Evolutionary conservation across 164 flowering plant genomes (phyloP).

Genomic region (Tinospora cordifolia): DNA sequence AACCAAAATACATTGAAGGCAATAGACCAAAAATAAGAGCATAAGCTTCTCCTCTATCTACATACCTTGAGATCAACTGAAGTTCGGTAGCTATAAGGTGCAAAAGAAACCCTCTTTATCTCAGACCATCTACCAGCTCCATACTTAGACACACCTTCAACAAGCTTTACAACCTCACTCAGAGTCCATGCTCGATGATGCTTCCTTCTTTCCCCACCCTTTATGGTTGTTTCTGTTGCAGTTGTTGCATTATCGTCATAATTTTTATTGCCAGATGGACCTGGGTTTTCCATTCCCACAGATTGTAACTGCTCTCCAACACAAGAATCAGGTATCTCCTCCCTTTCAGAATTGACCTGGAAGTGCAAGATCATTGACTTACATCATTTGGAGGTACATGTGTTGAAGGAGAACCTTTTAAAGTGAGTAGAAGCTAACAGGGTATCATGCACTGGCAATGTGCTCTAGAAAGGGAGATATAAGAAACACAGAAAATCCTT

Average conservation of each 20-base stretch:
- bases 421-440: not conserved
- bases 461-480: not conserved
- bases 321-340: conserved; percentile 2
- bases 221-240: conserved; percentile 51
- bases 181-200: conserved; percentile 96
- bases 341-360: conserved; percentile 30
- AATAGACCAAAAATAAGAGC: not conserved
- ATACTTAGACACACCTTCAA: conserved; percentile 86
- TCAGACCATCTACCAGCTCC: conserved; percentile 99
- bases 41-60: not conserved
- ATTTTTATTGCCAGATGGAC: conserved; percentile 33
- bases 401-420: not conserved
- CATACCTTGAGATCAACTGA: conserved; percentile 76
- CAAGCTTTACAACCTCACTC: conserved; percentile 72
- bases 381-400: not conserved
- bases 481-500: not conserved
- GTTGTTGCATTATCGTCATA: conserved; percentile 40
- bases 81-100: conserved; percentile 75
- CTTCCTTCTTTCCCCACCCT: conserved; percentile 73
- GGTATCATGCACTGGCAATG: not conserved
- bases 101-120: conserved; percentile 77
- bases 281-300: conserved; percentile 23
- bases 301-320: conserved; percentile 7
- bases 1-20: not conserved
- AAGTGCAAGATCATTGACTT: not conserved